Percentiles rank a stretch among this genome's conserved stretches.
Conservation (phyloP, 108 stramenopile genomes). For the Halocafeteria seosinensis region DNA sequence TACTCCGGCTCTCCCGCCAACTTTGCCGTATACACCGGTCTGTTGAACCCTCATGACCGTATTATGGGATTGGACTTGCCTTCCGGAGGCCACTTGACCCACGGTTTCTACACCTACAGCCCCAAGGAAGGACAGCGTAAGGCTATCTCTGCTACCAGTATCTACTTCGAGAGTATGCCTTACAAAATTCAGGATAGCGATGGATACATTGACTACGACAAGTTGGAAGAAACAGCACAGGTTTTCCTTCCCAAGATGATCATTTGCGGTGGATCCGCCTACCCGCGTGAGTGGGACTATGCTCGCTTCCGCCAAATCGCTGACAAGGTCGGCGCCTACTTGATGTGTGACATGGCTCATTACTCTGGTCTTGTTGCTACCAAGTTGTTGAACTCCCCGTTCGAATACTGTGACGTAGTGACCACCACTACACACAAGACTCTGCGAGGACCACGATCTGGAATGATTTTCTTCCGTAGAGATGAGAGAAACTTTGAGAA, state of each 20-base stretch:
- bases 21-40: slow-evolving; percentile 95
- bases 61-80: slow-evolving; percentile 99
- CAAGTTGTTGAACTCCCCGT: slow-evolving; percentile 67
- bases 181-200: slow-evolving; percentile 86
- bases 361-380: slow-evolving; percentile 93
- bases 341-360: slow-evolving; percentile 99
- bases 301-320: slow-evolving; percentile 85
- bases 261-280: slow-evolving; percentile 91
- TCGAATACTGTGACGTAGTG: slow-evolving; percentile 86
- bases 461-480: slow-evolving; percentile 97
- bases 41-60: slow-evolving; percentile 89
- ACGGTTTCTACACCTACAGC: slow-evolving; percentile 95
- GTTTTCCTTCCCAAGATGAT: slow-evolving; percentile 97
- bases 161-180: slow-evolving; percentile 96
- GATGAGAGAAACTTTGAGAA: slow-evolving; percentile 83
- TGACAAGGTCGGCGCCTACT: slow-evolving; percentile 82
- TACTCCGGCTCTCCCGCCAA: slow-evolving; percentile 82
- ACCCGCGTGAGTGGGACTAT: slow-evolving; percentile 98
- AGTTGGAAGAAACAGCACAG: slow-evolving; percentile 61
- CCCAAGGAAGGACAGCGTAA: slow-evolving; percentile 86
- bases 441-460: slow-evolving; percentile 93
- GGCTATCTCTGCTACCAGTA: slow-evolving; percentile 78
- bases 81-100: slow-evolving; percentile 91
- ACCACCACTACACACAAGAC: slow-evolving; percentile 99
- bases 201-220: slow-evolving; percentile 87